Base-by-base conservation (phyloP, 2,329 filamentous ascomycete genomes). In the Iodosphaeria phyllophila region DNA sequence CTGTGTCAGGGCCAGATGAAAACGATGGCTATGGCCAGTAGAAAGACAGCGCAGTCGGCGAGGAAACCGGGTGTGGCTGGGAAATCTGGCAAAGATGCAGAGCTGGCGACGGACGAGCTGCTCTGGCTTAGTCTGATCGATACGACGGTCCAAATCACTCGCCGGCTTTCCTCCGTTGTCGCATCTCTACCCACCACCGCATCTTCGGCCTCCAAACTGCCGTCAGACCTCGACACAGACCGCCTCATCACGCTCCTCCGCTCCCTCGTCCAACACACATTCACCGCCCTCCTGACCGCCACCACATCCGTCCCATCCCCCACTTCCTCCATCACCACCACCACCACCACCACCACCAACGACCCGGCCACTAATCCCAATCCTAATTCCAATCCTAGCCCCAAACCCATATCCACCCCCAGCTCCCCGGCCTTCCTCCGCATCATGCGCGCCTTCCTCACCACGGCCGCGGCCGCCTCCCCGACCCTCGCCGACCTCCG, bases 401-500 rank as follows among this genome's bases (percentile, higher is more conserved):
- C n/a, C n/a, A n/a, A n/a, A n/a, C n/a, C n/a, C 3, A 31, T 32
- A 19, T 38, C 20, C 10, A 16, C 54, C 0, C 51, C 54, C n/a
- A 52, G 51, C 20, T 73, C 80, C 28, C 46, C 80, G 5, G 80
- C 79, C 2, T 98, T 98, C 47, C 62, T 98, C 8, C 77, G 77
- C 28, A 79, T 98, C 35, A 60, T 98, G 9, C 73, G 83, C 24
- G 77, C 79, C 5, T 98, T 98, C 46, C 67, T 98, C 16, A 71
- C 76, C 1, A 71, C 80, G 22, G 86, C 84, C 0, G 76, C 82
- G 1, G 64, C 68, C 13, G 72, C 74, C 11, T 91, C 83, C 0
- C 84, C 89, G 0, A 91, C 78, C 8, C 59, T 98, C 2, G 74
- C 80, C 2, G 83, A 95, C 43, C 62, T 98, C 3, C 75, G 89